Base-by-base conservation (phyloP, 352 stramenopile species). In the Globisporangium iwayamae region DNA sequence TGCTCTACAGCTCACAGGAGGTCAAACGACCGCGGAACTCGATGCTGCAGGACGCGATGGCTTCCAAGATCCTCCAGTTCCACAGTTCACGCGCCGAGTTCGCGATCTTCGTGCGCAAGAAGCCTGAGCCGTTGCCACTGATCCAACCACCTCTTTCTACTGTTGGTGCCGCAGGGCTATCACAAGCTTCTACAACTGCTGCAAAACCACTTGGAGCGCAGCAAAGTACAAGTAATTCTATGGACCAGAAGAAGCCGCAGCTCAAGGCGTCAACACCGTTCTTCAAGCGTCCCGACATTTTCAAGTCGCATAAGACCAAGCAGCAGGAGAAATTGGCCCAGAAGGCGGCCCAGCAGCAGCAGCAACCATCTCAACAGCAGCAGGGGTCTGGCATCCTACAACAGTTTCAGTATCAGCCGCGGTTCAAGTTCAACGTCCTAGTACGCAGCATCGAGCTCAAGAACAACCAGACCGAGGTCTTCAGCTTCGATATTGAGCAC, bases 1-100 rank as follows among this genome's bases (percentile, higher is more conserved):
- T 84, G 20, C 28, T 81, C 14, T 76, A 64, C 22, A 75, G 71
- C 25, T 68, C 76, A 0, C 68, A 80, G 32, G 55, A 67, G 30
- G 30, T 36, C 1, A 88, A 88, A 60, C 66, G 55, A 14, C 30
- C 66, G 0, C 28, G 20, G 32, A 59, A 68, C 0, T 59, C 51
- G 2, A 20, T 56, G 38, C 30, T 87, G 0, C 43, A 38, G 8
- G 70, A 62, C 0, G 71, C 75, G 22, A 53, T 86, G 7, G 70
- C 75, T 20, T 55, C 72, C 3, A 84, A 79, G 25, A 38, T 79
- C 0, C 28, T 61, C 3, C 65, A 79, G 50, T 88, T 90, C 18
- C 46, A 73, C 41, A 47, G 46, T 2, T 70, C 66, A 0, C 54
- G 32, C 4, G 16, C 51, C 8, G 41, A 57, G 8, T 55, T 71